Conservation (phyloP, 129 eudicot species). For the Saussurea involucrata region DNA sequence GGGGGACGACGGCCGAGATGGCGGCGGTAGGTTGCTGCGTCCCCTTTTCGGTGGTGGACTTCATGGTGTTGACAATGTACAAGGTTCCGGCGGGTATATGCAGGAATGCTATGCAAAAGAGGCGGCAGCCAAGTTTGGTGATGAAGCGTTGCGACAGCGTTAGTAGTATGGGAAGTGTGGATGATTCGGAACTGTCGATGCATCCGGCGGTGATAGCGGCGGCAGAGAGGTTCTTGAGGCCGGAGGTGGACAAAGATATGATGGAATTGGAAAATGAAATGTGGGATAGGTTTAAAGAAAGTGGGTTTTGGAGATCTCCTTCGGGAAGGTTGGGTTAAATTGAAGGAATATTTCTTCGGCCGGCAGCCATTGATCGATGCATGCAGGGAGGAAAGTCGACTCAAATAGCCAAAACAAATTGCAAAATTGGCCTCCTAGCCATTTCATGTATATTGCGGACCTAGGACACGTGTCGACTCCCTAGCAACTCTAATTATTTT, state of each 20-base stretch:
- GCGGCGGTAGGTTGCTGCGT: constrained; percentile 72
- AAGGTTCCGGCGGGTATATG: constrained; percentile 64
- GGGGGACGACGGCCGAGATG: constrained; percentile 74
- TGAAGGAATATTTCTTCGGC: not conserved
- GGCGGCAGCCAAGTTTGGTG: constrained; percentile 27
- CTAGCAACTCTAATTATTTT: too few species aligned
- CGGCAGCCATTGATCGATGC: not conserved
- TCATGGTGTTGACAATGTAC: constrained; percentile 51
- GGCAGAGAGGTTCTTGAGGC: constrained; percentile 24
- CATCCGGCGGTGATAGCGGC: constrained; percentile 37
- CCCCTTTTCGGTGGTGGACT: constrained; percentile 44
- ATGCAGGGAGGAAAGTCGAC: not conserved
- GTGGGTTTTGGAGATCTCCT: constrained; percentile 76
- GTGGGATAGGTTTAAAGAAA: constrained; percentile 62
- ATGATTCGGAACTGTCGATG: constrained; percentile 18
- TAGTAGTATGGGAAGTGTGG: not conserved
- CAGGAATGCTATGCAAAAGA: constrained; percentile 42
- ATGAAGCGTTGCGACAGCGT: constrained; percentile 4
- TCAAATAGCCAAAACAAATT: too few species aligned
- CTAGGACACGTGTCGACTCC: too few species aligned
- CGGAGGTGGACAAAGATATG: constrained; percentile 41
- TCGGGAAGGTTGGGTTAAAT: constrained; percentile 11
- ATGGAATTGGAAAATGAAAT: constrained; percentile 71
- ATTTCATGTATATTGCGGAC: too few species aligned
- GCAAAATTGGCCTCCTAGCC: too few species aligned